Conservation (phyloP, 768 basidiomycete genomes). For the Pseudohyphozyma bogoriensis region DNA sequence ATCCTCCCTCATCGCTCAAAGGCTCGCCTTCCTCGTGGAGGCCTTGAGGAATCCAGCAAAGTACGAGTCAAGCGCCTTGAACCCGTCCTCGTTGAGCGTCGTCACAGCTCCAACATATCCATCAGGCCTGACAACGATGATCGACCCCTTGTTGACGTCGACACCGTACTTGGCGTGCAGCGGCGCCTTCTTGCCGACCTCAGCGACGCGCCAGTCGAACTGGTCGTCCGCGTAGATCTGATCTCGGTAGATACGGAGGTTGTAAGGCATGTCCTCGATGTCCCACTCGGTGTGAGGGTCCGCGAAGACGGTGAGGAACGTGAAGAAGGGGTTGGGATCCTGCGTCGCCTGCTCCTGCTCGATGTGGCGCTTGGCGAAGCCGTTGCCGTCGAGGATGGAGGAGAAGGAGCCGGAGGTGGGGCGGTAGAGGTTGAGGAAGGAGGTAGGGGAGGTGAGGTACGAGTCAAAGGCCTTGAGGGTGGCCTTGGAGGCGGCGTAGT, state of each 20-base stretch:
- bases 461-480: slow-evolving; percentile 20
- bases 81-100: slow-evolving; percentile 31
- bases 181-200: slow-evolving; percentile 22
- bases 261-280: slow-evolving; percentile 28
- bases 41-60: slow-evolving; percentile 35
- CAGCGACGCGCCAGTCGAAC: slow-evolving; percentile 28
- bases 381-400: slow-evolving; percentile 23
- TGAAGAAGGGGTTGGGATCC: slow-evolving; percentile 33
- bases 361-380: slow-evolving; percentile 19
- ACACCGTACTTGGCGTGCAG: slow-evolving; percentile 35
- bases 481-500: slow-evolving; percentile 3
- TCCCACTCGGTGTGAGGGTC: slow-evolving; percentile 32
- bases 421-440: slow-evolving; percentile 32
- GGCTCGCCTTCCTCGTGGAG: no score
- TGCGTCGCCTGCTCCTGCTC: slow-evolving; percentile 17
- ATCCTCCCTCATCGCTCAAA: no score
- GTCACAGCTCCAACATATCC: slow-evolving; percentile 37
- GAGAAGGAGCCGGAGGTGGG: slow-evolving; percentile 22
- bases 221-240: slow-evolving; percentile 31
- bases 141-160: slow-evolving; percentile 31
- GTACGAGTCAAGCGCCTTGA: slow-evolving; percentile 33
- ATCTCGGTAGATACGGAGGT: slow-evolving; percentile 26
- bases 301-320: slow-evolving; percentile 32
- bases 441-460: slow-evolving; percentile 27
- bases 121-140: slow-evolving; percentile 37